Evolutionary conservation across 2,329 filamentous ascomycete species (phyloP), one percentile per base, ranked within the genome.

Genomic region (Ophiostoma pallidulum): DNA sequence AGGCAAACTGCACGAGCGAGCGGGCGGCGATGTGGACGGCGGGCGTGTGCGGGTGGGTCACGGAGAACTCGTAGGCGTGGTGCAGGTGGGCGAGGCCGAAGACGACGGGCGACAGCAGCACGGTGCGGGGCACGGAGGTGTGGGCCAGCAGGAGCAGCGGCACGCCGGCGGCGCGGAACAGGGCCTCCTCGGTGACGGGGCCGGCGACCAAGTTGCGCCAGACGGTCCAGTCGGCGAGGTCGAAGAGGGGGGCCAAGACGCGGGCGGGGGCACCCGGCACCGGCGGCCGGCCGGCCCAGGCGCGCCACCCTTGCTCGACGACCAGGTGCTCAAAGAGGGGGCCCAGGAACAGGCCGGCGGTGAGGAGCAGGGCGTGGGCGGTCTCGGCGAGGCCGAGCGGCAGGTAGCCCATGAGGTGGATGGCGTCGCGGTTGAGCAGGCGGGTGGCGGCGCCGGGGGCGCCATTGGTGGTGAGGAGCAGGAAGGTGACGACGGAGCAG

Each of bases 21-120:
- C 87, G 80, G 24, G 85, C 60, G 6, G 92, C 59, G 7, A 84
- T 80, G 2, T 77, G 72, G 1, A 73, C 54, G 12, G 82, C 60
- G 1, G 86, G 77, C 2, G 83, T 80, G 53, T 78, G 72, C 8
- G 87, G 86, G 57, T 94, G 80, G 1, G 84, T 86, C 49, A 94
- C 72, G 48, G 84, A 77, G 65, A 94, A 95, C 67, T 97, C 92
- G 69, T 95, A 94, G 63, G 94, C 88, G 67, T 98, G 92, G 66
- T 98, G 91, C 41, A 94, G 66, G 66, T 98, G 92, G 8, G 92
- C 90, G 38, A 95, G 80, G 44, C 91, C 91, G 61, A 97, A 97
- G 63, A 95, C 83, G 10, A 96, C 69, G 7, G 91, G 91, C 1
- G 87, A 86, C 10, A 87, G 68, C 66, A 94, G 88, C 59, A 94